Evolutionary conservation across 202 grass and related monocot species (phyloP), one percentile per base, ranked within the genome.

Genomic region (Eragrostis tef): DNA sequence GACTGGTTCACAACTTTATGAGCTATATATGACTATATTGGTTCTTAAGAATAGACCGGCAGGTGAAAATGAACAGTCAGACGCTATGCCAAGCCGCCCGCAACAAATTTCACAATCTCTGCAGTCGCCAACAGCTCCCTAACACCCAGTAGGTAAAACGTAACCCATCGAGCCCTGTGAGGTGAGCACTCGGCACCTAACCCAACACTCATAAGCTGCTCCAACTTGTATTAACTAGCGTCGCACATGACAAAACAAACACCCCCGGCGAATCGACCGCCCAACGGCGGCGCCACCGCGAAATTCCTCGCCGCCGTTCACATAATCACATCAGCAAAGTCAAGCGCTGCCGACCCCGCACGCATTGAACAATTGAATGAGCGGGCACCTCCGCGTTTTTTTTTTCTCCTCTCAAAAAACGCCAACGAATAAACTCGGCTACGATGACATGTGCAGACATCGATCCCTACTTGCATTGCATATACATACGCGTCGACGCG

Each of bases 71-170:
- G 49, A 51, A 10, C 19, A 65, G 57, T 3, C 0, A 12, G 58
- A 47, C 71, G 48, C 61, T 47, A 65, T 6, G 50, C 53, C 46
- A 5, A n/a, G n/a, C 6, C 20, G 5, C 20, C 63, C 11, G 7
- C 3, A 82, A 10, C 45, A 36, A 44, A 16, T 51, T 31, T 51
- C 16, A 20, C 8, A 15, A 45, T 64, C 6, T 29, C 25, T 42
- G 22, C 29, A 34, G 29, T 59, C 3, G 50, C 36, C 15, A 51
- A 20, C 51, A 51, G 29, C 27, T 49, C 54, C 14, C 53, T 67
- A 80, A 20, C 39, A 52, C 6, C 67, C 53, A 73, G 88, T 83
- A 75, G 83, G 79, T 79, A 22, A 79, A 79, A 79, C 73, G 73
- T 83, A 78, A 29, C 31, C 64, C 0, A 68, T 25, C 10, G 21